Conservation (phyloP, 2,329 filamentous ascomycete species). For the Fusarium nurragi region DNA sequence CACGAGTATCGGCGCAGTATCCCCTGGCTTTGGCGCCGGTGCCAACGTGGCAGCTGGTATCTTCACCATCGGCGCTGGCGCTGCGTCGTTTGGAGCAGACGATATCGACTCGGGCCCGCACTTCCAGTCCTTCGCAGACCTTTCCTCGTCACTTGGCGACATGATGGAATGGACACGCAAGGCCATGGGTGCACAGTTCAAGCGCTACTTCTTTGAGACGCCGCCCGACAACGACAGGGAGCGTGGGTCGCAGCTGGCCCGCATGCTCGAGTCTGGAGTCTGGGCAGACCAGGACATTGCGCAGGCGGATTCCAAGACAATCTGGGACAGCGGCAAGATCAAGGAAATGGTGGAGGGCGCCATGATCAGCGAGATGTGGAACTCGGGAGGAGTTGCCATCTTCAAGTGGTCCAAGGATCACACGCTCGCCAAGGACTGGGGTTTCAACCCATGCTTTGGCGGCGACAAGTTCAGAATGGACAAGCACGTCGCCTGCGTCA, state of each 20-base stretch:
- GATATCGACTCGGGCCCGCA: neutral
- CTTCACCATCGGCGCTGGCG: neutral
- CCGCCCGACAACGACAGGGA: neutral
- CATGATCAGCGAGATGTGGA: constrained; percentile 8
- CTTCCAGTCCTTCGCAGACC: neutral
- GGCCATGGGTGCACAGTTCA: neutral
- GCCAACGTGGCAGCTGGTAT: neutral
- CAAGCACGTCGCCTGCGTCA: neutral
- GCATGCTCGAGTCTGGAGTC: neutral
- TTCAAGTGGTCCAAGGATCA: constrained; percentile 6
- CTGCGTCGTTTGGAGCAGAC: neutral
- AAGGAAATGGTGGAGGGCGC: neutral
- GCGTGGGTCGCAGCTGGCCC: neutral
- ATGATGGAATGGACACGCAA: neutral
- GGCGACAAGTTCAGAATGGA: neutral
- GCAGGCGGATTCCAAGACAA: neutral
- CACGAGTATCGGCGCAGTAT: neutral
- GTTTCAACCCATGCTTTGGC: constrained; percentile 1
- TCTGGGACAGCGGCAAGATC: neutral
- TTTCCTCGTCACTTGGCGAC: neutral
- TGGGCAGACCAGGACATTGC: constrained; percentile 1
- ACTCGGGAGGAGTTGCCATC: neutral
- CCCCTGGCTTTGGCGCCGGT: neutral
- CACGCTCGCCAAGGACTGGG: neutral
- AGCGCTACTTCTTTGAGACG: neutral